Conservation (phyloP, 2,329 filamentous ascomycete species). For the Xylariaceae sp. region DNA sequence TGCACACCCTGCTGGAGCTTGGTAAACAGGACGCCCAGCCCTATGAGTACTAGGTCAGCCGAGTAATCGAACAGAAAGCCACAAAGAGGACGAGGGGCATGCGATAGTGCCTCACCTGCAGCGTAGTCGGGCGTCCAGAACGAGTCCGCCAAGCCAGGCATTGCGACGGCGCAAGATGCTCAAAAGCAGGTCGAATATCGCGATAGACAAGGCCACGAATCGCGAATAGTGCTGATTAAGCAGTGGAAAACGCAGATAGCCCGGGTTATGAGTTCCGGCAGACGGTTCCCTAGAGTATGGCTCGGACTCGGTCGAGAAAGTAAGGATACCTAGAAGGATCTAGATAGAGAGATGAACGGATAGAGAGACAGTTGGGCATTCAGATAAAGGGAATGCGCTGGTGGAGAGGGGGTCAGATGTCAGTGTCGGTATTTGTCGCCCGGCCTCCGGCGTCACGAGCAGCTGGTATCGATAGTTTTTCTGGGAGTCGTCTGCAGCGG, state of each 20-base stretch:
- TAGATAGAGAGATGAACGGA: background rate
- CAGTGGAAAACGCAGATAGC: background rate
- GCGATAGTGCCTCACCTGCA: constrained; percentile 56
- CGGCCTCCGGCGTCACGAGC: background rate
- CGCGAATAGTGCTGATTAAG: background rate
- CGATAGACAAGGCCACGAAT: background rate
- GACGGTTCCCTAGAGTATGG: background rate
- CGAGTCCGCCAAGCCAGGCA: constrained; percentile 88
- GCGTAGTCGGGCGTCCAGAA: constrained; percentile 99
- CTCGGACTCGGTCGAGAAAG: constrained; percentile 1
- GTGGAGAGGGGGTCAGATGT: background rate
- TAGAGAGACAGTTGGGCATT: background rate
- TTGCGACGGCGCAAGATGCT: constrained; percentile 39
- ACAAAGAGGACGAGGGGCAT: background rate
- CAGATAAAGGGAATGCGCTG: background rate
- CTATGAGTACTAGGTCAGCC: constrained; percentile 34
- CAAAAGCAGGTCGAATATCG: constrained; percentile 1
- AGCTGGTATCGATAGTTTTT: background rate
- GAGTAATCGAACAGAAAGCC: background rate
- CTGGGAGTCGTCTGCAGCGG: background rate
- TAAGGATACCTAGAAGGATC: background rate
- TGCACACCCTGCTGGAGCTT: constrained; percentile 95
- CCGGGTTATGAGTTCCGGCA: background rate
- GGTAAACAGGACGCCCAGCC: constrained; percentile 86
- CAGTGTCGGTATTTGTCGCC: background rate